These are phyloP conservation scores for Telopea speciosissima DNA, from an alignment of 177 flowering plant species.

Conservation along the genomic window DNA sequence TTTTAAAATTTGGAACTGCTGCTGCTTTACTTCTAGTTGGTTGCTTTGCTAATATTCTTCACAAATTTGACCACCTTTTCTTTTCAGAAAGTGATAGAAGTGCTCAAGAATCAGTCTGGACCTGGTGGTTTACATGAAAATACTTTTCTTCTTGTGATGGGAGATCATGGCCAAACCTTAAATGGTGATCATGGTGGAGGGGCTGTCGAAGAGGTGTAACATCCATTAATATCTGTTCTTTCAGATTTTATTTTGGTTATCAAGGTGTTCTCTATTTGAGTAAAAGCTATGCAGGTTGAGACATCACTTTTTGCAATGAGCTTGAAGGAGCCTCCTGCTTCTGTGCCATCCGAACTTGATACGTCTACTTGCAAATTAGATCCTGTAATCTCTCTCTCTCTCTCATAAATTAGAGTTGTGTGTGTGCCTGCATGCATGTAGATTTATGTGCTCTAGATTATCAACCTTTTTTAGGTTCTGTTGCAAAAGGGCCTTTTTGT, in stretches of 20 bases:
- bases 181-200: constrained; percentile 99
- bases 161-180: constrained; percentile 97
- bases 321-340: constrained; percentile 44
- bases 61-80: constrained; percentile 4
- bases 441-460: too few relatives aligned
- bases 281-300: constrained; percentile 62
- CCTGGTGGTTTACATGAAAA: constrained; percentile 85
- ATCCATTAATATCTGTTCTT: not conserved
- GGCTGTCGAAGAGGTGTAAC: constrained; percentile 79
- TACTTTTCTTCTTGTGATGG: constrained; percentile 88
- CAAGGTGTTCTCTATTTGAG: constrained; percentile 11
- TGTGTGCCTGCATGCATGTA: too few relatives aligned
- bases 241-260: constrained; percentile 3
- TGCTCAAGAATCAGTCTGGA: constrained; percentile 62
- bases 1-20: not conserved
- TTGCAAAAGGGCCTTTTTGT: not conserved
- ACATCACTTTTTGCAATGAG: constrained; percentile 88
- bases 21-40: not conserved
- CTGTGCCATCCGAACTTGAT: constrained; percentile 37
- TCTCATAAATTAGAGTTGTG: not conserved
- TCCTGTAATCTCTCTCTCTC: constrained; percentile 38
- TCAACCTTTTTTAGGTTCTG: not conserved
- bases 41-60: constrained; percentile 1
- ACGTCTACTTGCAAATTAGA: constrained; percentile 43
- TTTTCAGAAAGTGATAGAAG: constrained; percentile 62